A percentile compares a stretch with the other conserved stretches of the same genome.
Conservation (phyloP, 2,329 filamentous ascomycete genomes). For the Aspergillus novofumigatus region DNA sequence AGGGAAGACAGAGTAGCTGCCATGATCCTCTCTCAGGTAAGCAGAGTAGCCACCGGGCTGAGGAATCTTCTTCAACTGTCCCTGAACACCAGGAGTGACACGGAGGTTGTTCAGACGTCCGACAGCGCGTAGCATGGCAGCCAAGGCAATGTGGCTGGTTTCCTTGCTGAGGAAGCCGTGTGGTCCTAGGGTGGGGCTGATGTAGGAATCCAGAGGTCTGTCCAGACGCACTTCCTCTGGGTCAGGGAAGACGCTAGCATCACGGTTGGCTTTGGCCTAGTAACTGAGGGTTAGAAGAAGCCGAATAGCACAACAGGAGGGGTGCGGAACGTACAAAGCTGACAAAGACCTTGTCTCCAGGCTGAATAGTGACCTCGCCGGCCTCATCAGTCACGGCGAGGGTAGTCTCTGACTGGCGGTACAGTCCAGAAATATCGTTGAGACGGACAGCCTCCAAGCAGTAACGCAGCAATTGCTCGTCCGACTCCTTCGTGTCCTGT, state of each 20-base stretch:
- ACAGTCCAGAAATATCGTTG: constrained; percentile 58
- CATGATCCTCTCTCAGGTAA: constrained; percentile 66
- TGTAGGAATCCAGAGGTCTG: constrained; percentile 61
- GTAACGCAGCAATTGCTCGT: constrained; percentile 64
- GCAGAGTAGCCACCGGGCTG: constrained; percentile 52
- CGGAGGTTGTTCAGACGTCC: constrained; percentile 59
- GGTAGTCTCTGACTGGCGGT: constrained; percentile 50
- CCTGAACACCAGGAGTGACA: constrained; percentile 60
- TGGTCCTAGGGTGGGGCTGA: constrained; percentile 60
- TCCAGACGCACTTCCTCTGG: constrained; percentile 59
- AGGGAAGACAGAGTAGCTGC: constrained; percentile 51
- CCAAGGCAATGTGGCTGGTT: constrained; percentile 58
- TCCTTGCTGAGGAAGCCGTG: constrained; percentile 61
- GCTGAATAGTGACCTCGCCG: constrained; percentile 47
- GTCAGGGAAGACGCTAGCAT: constrained; percentile 57
- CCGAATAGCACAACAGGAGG: not conserved
- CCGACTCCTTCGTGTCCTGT: constrained; percentile 52
- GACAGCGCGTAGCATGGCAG: constrained; percentile 64
- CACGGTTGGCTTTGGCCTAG: constrained; percentile 49
- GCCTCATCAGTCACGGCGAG: constrained; percentile 52
- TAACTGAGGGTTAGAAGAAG: not conserved
- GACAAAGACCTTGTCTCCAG: constrained; percentile 60
- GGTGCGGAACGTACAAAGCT: constrained; percentile 49
- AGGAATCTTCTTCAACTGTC: constrained; percentile 62
- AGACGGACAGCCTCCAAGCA: constrained; percentile 69